Evolutionary conservation across 345 rosid genomes (phyloP), one percentile per base, ranked within the genome.

Genomic region (Arabidopsis arenosa): DNA sequence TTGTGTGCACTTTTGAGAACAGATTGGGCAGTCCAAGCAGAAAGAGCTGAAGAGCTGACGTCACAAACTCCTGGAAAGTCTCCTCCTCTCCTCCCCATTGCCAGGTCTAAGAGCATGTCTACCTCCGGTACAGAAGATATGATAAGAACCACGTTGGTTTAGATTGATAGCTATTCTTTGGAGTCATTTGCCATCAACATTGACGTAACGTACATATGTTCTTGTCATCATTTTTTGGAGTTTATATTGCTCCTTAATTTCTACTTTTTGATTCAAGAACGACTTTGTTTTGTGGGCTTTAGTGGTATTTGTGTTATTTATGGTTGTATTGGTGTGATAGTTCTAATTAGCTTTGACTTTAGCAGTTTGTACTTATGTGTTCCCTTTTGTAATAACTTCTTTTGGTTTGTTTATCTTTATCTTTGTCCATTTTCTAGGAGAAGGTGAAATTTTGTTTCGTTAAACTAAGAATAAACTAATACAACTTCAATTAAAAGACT

Each of bases 41-140:
- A 90, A 39, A 86, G 97, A 84, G 96, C 99, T 12, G 85, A 80
- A 77, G 74, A 80, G 32, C 89, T 95, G 9, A 92, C 99, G n/a
- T 80, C 75, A 45, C 36, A 81, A 70, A 53, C 67, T 40, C 58
- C 64, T 0, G 55, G n/a, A 14, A 37, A 78, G 9, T 14, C 44
- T 48, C 73, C 80, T 47, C 73, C 77, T 51, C 58, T 78, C 10
- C 77, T 78, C n/a, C 81, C 81, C 13, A 15, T 78, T 1, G 55
- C 36, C 10, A 66, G 12, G 36, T 32, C 55, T 30, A 59, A 33
- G 13, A 72, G 17, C 58, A 47, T 9, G 51, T 60, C 47, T 48
- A 52, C 12, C 18, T 5, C 63, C 4, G 68, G 26, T 57, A 37
- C 63, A 41, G 74, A 78, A 26, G 81, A 59, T 78, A 60, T 28